phyloP scores from a whole-genome alignment of 31 red algal genomes.

The Odonthalia washingtoniensis region DNA sequence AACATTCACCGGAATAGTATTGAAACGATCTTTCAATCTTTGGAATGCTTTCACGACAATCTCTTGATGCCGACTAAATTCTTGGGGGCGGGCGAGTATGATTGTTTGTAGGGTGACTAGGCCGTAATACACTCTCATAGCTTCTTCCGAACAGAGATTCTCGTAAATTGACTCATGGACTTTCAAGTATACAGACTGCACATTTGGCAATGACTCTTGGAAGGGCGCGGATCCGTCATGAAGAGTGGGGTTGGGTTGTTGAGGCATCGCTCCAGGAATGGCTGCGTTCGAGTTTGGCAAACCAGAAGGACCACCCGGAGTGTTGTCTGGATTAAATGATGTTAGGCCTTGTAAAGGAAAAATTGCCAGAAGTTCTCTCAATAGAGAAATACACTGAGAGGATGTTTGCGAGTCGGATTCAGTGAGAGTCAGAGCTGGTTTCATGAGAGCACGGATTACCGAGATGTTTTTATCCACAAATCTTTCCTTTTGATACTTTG shows the following conservation, averaged over 20 bases:
- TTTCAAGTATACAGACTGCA: constrained; percentile 27
- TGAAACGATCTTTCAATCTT: too few relatives aligned
- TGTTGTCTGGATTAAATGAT: background rate
- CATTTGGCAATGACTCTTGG: too few relatives aligned
- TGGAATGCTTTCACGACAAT: constrained; percentile 65
- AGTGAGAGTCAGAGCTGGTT: constrained; percentile 67
- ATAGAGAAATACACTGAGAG: constrained; percentile 62
- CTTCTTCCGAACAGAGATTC: constrained; percentile 59
- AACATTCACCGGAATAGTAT: too few relatives aligned
- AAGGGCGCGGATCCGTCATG: too few relatives aligned
- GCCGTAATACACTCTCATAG: constrained; percentile 53
- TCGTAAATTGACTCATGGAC: constrained; percentile 60
- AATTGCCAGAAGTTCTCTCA: constrained; percentile 46
- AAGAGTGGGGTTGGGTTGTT: too few relatives aligned
- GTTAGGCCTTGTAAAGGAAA: constrained; percentile 15
- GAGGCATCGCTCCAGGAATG: too few relatives aligned
- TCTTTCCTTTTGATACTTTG: constrained; percentile 51
- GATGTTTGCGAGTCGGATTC: constrained; percentile 42
- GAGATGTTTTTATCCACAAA: constrained; percentile 64
- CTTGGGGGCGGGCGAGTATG: background rate
- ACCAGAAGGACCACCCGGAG: background rate
- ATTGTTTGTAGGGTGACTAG: constrained; percentile 24
- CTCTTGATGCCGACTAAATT: constrained; percentile 61
- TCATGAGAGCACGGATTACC: constrained; percentile 58
- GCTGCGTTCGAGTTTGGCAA: background rate